Evolutionary conservation across 257 asterid species (phyloP), one percentile per base, ranked within the genome.

Genomic region (Nicotiana otophora): DNA sequence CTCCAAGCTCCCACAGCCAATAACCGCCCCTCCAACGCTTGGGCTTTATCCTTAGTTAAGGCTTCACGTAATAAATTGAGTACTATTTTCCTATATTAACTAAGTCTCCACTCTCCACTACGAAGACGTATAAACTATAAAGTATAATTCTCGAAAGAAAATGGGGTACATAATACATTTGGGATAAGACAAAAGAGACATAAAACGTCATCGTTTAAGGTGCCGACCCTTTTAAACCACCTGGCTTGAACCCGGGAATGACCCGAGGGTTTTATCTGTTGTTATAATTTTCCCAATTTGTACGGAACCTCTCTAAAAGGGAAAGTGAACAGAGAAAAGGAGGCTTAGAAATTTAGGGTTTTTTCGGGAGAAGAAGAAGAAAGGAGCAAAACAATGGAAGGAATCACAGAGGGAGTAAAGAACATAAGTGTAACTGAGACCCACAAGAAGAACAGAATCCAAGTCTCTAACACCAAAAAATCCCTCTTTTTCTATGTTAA

Each of bases 401-500:
- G 79, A 72, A 79, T 88, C n/a, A 88, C 89, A 2, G 89, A 86
- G 33, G 91, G 89, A 48, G 91, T 88, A 78, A 88, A 84, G 75
- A 83, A 86, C 81, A 76, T 88, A 72, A 83, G 42, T 75, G 63
- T 86, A 26, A 42, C 64, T 6, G 83, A 78, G 1, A 61, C 62
- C 11, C 89, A 82, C 30, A 88, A 81, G 81, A 88, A 83, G 91
- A 88, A 83, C 85, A 79, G 84, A 16, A 81, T 88, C 30, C 91
- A 88, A 78, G 91, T 88, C 42, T 88, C 91, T 82, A 88, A 86
- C 80, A 88, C 91, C 51, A 88, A 88, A 48, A 88, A 88, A 63
- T 80, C 91, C 36, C 89, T 88, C 42, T 88, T 86, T 81, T 86
- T 88, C 82, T 88, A 86, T 84, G 89, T 86, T 83, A 88, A 88